Evolutionary conservation across 1,284 basidiomycete genomes (phyloP).

Genomic region (Garcileccinum viscosum): DNA sequence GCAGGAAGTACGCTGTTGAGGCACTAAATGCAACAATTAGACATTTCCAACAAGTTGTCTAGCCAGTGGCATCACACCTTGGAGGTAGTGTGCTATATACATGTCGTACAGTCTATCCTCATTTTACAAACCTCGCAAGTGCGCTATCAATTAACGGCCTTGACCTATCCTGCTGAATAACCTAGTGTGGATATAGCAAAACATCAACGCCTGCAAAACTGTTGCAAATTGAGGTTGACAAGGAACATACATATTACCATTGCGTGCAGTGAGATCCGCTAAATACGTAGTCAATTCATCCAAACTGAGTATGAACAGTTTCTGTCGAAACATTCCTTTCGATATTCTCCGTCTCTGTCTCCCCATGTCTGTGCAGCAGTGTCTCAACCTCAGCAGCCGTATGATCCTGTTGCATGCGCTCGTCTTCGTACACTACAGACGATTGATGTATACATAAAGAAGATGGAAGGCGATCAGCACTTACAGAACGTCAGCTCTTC

Average conservation of each 20-base stretch:
- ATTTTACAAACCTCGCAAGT: background rate
- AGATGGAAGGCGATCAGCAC: constrained; percentile 28
- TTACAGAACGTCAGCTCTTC: constrained; percentile 67
- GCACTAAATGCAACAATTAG: too few species aligned
- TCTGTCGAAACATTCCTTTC: background rate
- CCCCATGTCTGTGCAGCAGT: background rate
- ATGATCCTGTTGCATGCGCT: background rate
- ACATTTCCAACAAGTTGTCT: too few species aligned
- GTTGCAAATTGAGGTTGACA: background rate
- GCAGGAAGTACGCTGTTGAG: too few species aligned
- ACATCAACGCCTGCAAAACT: background rate
- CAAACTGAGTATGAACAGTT: background rate
- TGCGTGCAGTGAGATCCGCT: background rate
- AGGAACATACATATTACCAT: background rate
- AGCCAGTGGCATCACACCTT: too few species aligned
- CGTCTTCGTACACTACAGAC: constrained; percentile 17
- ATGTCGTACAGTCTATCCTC: background rate
- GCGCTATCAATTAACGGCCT: too few species aligned
- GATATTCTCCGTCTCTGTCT: background rate
- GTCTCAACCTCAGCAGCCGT: background rate
- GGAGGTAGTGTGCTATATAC: too few species aligned
- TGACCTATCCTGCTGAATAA: too few species aligned
- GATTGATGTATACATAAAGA: background rate
- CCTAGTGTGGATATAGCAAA: background rate
- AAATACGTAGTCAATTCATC: background rate